Evolutionary conservation across 116 monocot genomes (phyloP).

Genomic region (Papilionanthe hybrid): DNA sequence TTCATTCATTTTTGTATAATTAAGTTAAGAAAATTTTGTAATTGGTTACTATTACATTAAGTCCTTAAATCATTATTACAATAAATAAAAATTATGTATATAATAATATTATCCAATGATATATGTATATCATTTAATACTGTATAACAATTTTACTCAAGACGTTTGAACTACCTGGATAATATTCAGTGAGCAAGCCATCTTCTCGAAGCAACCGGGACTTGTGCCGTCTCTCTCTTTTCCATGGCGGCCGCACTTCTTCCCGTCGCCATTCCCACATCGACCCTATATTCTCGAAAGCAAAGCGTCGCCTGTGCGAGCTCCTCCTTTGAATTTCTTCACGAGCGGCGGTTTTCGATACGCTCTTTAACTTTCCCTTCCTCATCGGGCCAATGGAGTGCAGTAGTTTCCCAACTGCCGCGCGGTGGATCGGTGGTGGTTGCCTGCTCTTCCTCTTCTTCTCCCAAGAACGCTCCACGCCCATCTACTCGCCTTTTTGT

Average conservation of each 20-base stretch:
- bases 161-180: too few relatives aligned
- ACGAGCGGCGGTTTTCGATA: neutral
- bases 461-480: slow-evolving; percentile 8
- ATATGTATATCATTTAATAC: too few relatives aligned
- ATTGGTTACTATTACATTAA: too few relatives aligned
- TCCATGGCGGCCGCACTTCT: neutral
- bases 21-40: too few relatives aligned
- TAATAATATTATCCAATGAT: too few relatives aligned
- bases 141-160: too few relatives aligned
- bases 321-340: neutral
- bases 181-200: too few relatives aligned
- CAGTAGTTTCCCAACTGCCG: neutral
- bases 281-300: neutral
- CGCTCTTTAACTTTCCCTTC: neutral
- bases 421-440: neutral
- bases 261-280: neutral
- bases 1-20: too few relatives aligned
- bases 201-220: neutral
- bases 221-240: neutral
- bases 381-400: neutral
- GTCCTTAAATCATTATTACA: too few relatives aligned
- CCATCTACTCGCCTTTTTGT: slow-evolving; percentile 57
- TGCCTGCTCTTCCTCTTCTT: slow-evolving; percentile 32
- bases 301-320: neutral
- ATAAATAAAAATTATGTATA: too few relatives aligned